Base-by-base conservation (phyloP, 768 basidiomycete genomes). In the Fistulinella prunicolor region DNA sequence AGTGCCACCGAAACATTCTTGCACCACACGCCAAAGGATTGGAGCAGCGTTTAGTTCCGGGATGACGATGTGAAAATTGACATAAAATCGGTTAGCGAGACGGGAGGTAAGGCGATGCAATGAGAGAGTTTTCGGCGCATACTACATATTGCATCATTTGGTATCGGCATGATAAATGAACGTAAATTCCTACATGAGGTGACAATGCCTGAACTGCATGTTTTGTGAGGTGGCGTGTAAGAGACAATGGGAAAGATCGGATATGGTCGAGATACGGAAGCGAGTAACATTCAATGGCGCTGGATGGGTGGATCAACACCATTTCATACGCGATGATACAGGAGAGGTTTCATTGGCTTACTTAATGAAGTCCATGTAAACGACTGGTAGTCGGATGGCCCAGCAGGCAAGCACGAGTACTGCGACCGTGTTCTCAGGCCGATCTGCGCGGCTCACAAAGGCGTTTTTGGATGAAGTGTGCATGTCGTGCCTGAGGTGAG, bases 201-300 rank as follows among this genome's bases (percentile, higher is more conserved):
- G 85, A 84, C 54, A 92, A 69, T 22, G 84, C 82, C 61, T 76
- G 77, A 26, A 75, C 69, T 38, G 75, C 80, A 50, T 88, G 79
- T 66, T 84, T 85, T 24, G 85, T 86, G 42, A 95, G 79, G 69
- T 92, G 90, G 34, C 65, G 59, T 2, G 73, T 73, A 77, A 94
- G 79, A 16, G 68, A 71, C 26, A 49, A 51, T 1, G 91, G 88
- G 7, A 95, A 68, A 28, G 80, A 59, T 26, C 79, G 77, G 26
- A 81, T 65, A 26, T 81, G 77, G 55, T 92, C 86, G 35, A 96
- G 73, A 68, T 93, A 94, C 2, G 91, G 92, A 34, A 96, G 73
- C 29, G 82, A 73, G 59, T 88, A 84, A 26, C 70, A 69, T 61
- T 93, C 88, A 37, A 94, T 84, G 47, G 84, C 64, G 44, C 92